Conservation (phyloP, 176 grass and related monocot species). For the Carex cristatella region DNA sequence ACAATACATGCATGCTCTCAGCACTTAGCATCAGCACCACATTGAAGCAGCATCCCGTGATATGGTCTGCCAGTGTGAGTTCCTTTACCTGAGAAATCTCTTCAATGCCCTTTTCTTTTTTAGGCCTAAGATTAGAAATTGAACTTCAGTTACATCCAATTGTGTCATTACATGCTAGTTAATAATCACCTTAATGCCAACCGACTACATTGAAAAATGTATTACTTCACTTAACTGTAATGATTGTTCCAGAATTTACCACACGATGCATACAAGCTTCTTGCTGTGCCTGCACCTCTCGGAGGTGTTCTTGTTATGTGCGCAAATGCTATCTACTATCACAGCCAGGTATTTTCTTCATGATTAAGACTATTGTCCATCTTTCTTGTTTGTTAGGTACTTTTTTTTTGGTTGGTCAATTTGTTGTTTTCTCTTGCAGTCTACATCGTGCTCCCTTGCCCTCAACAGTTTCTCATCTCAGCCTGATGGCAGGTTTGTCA, state of each 20-base stretch:
- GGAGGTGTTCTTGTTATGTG: conserved; percentile 86
- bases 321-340: conserved; percentile 88
- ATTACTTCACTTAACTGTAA: background rate
- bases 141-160: background rate
- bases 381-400: conserved; percentile 21
- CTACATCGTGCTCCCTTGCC: conserved; percentile 73
- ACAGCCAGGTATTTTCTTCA: conserved; percentile 63
- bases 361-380: conserved; percentile 11
- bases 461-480: conserved; percentile 72
- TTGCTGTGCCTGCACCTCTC: conserved; percentile 86
- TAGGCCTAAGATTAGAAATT: background rate
- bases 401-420: background rate
- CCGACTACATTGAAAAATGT: background rate
- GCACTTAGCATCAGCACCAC: conserved; percentile 93
- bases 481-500: conserved; percentile 66
- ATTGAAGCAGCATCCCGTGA: conserved; percentile 86
- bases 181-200: background rate
- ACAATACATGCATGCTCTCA: conserved; percentile 85
- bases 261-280: conserved; percentile 87
- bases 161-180: background rate
- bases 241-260: conserved; percentile 60
- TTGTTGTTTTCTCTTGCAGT: conserved; percentile 55
- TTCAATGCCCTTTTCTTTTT: conserved; percentile 20
- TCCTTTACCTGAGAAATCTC: background rate
- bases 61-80: conserved; percentile 96